Conservation (phyloP, 2,329 filamentous ascomycete species). For the Cordyceps farinosa region DNA sequence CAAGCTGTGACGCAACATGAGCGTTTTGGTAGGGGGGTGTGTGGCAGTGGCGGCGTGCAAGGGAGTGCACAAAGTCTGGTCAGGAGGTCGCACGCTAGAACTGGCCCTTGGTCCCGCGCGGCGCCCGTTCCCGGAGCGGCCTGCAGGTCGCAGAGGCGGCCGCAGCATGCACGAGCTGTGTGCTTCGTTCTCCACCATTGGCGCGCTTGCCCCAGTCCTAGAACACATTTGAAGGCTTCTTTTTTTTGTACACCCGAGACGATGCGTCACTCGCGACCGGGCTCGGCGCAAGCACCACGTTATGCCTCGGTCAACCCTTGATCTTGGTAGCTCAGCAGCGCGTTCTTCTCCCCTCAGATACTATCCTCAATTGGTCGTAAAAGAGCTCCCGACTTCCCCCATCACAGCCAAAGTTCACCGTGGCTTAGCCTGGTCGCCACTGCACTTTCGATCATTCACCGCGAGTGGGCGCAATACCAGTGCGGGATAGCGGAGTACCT, state of each 20-base stretch:
- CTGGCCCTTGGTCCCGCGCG: slow-evolving; percentile 31
- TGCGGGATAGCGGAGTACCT: not conserved
- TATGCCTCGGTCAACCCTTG: not conserved
- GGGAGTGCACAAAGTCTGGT: slow-evolving; percentile 21
- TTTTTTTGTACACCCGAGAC: slow-evolving; percentile 3
- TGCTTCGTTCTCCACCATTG: slow-evolving; percentile 22
- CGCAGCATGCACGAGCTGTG: slow-evolving; percentile 36
- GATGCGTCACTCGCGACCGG: not conserved
- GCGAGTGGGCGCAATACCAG: not conserved
- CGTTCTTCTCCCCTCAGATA: not conserved
- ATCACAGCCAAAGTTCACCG: not conserved
- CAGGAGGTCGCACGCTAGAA: slow-evolving; percentile 24
- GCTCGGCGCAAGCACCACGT: not conserved
- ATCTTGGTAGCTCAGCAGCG: not conserved
- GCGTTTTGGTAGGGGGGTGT: slow-evolving; percentile 14
- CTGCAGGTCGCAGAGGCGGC: slow-evolving; percentile 37
- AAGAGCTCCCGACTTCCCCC: not conserved
- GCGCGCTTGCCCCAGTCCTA: slow-evolving; percentile 13
- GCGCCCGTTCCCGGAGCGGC: slow-evolving; percentile 32
- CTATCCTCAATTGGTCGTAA: not conserved
- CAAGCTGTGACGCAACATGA: slow-evolving; percentile 15
- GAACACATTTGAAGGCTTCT: slow-evolving; percentile 11
- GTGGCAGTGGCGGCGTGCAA: slow-evolving; percentile 1
- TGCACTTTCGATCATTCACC: not conserved
- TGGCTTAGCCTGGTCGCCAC: not conserved